These are phyloP conservation scores for Plasmodiophora brassicae DNA, from an alignment of 208 protist genomes.

Conservation along the genomic window DNA sequence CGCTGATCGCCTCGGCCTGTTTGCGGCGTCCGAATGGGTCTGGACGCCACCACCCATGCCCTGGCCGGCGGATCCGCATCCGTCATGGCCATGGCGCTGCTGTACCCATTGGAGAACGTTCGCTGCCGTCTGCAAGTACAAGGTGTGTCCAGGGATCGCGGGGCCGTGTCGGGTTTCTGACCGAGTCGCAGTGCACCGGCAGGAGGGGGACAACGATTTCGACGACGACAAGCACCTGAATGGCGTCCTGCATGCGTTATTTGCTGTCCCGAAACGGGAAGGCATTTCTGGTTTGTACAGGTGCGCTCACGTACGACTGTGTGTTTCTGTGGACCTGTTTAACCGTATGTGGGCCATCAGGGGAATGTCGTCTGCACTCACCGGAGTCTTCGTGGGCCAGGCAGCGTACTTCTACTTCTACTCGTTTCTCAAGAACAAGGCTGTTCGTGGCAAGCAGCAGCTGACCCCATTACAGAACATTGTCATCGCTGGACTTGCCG, in stretches of 20 bases:
- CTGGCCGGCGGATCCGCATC: neutral
- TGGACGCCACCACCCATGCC: neutral
- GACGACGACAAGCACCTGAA: neutral
- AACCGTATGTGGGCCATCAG: neutral
- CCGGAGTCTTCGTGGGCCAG: neutral
- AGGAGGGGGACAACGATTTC: neutral
- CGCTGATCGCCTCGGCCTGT: too few species aligned
- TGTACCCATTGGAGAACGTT: constrained; percentile 25
- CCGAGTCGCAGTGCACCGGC: neutral
- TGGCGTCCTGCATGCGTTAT: neutral
- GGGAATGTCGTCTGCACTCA: neutral
- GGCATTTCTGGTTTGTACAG: neutral
- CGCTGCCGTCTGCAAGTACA: neutral
- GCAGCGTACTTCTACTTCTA: constrained; percentile 28
- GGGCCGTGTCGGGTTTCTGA: neutral
- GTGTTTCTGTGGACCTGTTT: neutral
- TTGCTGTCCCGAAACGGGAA: neutral
- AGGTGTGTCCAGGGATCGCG: neutral
- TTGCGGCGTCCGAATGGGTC: too few species aligned
- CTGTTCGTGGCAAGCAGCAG: neutral
- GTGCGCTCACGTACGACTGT: neutral
- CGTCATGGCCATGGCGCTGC: neutral
- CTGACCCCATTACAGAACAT: neutral
- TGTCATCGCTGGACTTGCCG: neutral
- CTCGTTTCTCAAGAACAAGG: neutral